Evolutionary conservation across 2,329 filamentous ascomycete genomes (phyloP).

Genomic region (Neoscytalidium dimidiatum): DNA sequence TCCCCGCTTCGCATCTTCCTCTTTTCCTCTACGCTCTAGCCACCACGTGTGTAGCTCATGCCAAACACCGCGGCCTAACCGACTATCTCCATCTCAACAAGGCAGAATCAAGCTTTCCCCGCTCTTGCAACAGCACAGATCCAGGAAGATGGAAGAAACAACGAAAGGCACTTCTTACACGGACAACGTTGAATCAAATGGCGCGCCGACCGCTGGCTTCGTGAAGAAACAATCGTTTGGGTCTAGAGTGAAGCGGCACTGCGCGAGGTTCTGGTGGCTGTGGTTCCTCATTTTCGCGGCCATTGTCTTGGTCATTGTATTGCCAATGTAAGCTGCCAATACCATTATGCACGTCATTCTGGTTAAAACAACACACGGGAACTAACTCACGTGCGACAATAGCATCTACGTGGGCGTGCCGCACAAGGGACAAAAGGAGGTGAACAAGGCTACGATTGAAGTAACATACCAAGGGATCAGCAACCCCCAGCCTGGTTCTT

Average conservation of each 20-base stretch:
- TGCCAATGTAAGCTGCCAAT: slow-evolving; percentile 59
- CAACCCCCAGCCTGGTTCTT: slow-evolving; percentile 50
- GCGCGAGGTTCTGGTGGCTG: slow-evolving; percentile 59
- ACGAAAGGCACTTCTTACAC: neutral
- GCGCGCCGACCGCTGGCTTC: neutral
- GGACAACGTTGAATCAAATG: neutral
- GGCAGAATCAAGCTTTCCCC: neutral
- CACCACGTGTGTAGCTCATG: neutral
- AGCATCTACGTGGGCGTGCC: slow-evolving; percentile 63
- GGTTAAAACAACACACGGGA: neutral
- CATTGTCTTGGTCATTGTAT: slow-evolving; percentile 57
- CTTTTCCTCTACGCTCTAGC: neutral
- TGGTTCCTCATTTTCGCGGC: slow-evolving; percentile 55
- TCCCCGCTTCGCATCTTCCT: slow-evolving; percentile 5
- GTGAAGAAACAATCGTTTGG: slow-evolving; percentile 15
- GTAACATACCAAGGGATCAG: slow-evolving; percentile 54
- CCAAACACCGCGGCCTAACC: neutral
- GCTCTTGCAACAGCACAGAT: neutral
- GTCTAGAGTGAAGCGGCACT: slow-evolving; percentile 26
- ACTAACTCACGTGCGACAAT: neutral
- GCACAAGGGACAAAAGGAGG: slow-evolving; percentile 56
- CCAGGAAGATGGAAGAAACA: neutral
- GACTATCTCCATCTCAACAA: neutral
- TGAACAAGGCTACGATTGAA: slow-evolving; percentile 54
- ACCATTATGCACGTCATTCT: neutral